phyloP scores from a whole-genome alignment of 352 stramenopile genomes.

The Plasmopara halstedii region DNA sequence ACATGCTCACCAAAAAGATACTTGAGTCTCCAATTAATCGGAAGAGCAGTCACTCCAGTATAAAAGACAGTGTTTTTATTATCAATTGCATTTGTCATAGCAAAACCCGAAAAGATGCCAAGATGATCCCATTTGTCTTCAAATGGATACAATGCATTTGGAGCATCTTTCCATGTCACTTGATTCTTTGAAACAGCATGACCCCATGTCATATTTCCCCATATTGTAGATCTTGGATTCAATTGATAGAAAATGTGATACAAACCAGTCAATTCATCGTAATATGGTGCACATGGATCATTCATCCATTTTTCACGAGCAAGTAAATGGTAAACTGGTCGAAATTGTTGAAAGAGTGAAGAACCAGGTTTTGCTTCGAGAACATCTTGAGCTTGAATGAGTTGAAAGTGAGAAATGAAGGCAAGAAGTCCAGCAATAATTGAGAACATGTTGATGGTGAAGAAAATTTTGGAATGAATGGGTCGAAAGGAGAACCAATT shows the following conservation, averaged over 20 bases:
- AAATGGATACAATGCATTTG: conserved; percentile 39
- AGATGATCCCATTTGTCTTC: conserved; percentile 61
- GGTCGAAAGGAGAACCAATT: no score
- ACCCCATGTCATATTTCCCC: conserved; percentile 74
- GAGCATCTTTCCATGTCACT: conserved; percentile 65
- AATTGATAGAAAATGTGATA: conserved; percentile 82
- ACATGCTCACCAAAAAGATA: conserved; percentile 70
- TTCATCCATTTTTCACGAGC: conserved; percentile 79
- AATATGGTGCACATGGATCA: conserved; percentile 73
- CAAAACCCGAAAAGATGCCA: conserved; percentile 68
- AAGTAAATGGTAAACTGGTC: conserved; percentile 55
- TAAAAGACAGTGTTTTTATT: conserved; percentile 67
- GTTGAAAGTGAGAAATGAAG: neutral
- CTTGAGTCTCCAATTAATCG: conserved; percentile 39
- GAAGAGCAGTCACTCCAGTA: conserved; percentile 40
- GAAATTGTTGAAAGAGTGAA: conserved; percentile 44
- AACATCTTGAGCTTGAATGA: conserved; percentile 1
- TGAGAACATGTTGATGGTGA: no score
- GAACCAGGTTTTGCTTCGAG: conserved; percentile 27
- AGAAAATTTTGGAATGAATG: no score
- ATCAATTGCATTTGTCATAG: conserved; percentile 44
- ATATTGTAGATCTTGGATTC: conserved; percentile 50
- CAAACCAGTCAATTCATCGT: conserved; percentile 40
- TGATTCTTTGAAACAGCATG: conserved; percentile 68
- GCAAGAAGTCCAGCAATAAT: no score